Percentiles rank a stretch among this genome's conserved stretches.
phyloP scores from a whole-genome alignment of 169 alveolate genomes.

The Eimeria sp. region DNA sequence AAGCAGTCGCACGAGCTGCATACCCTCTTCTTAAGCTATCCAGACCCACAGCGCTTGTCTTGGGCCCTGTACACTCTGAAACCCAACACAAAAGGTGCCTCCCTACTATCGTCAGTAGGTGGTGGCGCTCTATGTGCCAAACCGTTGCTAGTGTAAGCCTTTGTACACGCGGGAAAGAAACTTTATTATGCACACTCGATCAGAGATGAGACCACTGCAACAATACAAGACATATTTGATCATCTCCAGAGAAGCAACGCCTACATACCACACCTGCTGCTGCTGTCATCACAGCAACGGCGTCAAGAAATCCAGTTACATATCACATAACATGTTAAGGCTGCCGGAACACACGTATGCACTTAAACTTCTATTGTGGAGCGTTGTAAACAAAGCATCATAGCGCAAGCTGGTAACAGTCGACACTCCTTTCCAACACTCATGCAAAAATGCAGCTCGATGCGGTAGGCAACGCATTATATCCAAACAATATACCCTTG shows the following conservation, averaged over 20 bases:
- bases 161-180: background rate
- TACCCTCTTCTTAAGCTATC: background rate
- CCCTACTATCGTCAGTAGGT: background rate
- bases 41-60: background rate
- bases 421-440: background rate
- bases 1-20: background rate
- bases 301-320: background rate
- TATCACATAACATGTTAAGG: background rate
- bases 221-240: background rate
- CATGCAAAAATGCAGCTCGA: background rate
- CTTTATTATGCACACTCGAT: background rate
- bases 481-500: background rate
- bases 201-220: background rate
- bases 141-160: background rate
- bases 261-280: background rate
- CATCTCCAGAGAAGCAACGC: background rate
- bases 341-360: background rate
- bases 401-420: background rate
- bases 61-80: background rate
- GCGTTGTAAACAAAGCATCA: background rate
- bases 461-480: background rate
- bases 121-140: background rate
- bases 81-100: background rate
- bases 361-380: background rate
- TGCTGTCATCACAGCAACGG: background rate